Conservation (phyloP, 2,329 filamentous ascomycete genomes). For the Beauveria caledonica region DNA sequence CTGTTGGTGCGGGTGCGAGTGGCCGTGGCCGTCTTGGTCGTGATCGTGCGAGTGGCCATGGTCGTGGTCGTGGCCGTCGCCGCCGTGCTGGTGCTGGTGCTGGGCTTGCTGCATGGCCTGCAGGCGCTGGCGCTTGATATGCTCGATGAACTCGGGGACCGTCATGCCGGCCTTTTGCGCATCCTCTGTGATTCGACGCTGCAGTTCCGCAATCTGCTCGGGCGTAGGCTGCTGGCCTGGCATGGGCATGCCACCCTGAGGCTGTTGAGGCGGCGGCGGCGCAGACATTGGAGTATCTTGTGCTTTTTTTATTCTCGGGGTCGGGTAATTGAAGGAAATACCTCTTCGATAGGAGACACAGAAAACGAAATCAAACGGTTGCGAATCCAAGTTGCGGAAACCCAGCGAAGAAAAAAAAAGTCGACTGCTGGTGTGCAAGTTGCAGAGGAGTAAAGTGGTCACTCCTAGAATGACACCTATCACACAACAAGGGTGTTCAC, state of each 20-base stretch:
- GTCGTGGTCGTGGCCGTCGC: conserved; percentile 19
- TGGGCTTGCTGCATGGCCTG: conserved; percentile 38
- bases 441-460: neutral
- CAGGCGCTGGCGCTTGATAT: conserved; percentile 50
- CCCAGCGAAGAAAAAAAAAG: neutral
- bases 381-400: neutral
- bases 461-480: conserved; percentile 13
- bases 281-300: conserved; percentile 6
- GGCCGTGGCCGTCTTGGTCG: conserved; percentile 22
- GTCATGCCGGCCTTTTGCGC: conserved; percentile 79
- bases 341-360: neutral
- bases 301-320: too few relatives aligned
- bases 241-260: conserved; percentile 22
- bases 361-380: neutral
- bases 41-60: conserved; percentile 22
- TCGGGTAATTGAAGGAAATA: neutral
- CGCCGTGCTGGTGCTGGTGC: conserved; percentile 21
- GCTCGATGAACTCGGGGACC: conserved; percentile 73
- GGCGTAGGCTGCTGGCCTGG: conserved; percentile 54
- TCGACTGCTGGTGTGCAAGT: conserved; percentile 2
- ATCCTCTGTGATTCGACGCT: conserved; percentile 72
- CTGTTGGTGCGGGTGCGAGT: conserved; percentile 26
- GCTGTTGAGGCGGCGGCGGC: conserved; percentile 14
- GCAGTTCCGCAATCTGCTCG: conserved; percentile 79
- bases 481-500: conserved; percentile 30